Evolutionary conservation across 805 yeast species (phyloP).

Genomic region (Pichia thaimueangensis): DNA sequence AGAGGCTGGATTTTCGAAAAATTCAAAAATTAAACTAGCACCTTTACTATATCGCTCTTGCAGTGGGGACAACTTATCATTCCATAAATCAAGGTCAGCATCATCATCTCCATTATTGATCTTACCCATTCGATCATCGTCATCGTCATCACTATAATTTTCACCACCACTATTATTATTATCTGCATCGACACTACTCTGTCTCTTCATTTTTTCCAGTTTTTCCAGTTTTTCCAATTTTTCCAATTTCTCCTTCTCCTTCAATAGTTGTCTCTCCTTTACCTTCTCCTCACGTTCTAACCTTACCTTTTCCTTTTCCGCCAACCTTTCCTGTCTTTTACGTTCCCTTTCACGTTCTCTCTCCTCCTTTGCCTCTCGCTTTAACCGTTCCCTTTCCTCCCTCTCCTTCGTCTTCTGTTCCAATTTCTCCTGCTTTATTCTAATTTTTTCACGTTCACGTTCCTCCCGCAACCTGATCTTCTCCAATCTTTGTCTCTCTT

Average conservation of each 20-base stretch:
- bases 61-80: slow-evolving; percentile 63
- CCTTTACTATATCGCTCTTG: slow-evolving; percentile 64
- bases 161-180: slow-evolving; percentile 13
- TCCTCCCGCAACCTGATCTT: slow-evolving; percentile 18
- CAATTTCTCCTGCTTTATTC: slow-evolving; percentile 17
- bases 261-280: slow-evolving; percentile 12
- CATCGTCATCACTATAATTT: slow-evolving; percentile 12
- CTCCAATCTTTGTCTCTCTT: slow-evolving; percentile 15
- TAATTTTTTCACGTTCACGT: slow-evolving; percentile 17
- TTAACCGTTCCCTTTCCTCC: slow-evolving; percentile 19
- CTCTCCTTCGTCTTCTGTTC: slow-evolving; percentile 19
- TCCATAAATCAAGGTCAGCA: slow-evolving; percentile 30
- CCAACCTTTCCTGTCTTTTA: slow-evolving; percentile 18
- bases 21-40: slow-evolving; percentile 80
- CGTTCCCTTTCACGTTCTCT: slow-evolving; percentile 21
- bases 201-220: slow-evolving; percentile 2
- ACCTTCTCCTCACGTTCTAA: slow-evolving; percentile 19
- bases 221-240: neutral
- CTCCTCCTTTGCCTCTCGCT: slow-evolving; percentile 19
- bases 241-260: slow-evolving; percentile 8
- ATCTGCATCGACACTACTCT: slow-evolving; percentile 11
- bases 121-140: slow-evolving; percentile 13
- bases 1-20: slow-evolving; percentile 67
- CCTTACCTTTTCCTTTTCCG: slow-evolving; percentile 21
- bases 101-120: slow-evolving; percentile 14